Evolutionary conservation across 2,329 filamentous ascomycete genomes (phyloP).

Genomic region (Cercospora berteroae): DNA sequence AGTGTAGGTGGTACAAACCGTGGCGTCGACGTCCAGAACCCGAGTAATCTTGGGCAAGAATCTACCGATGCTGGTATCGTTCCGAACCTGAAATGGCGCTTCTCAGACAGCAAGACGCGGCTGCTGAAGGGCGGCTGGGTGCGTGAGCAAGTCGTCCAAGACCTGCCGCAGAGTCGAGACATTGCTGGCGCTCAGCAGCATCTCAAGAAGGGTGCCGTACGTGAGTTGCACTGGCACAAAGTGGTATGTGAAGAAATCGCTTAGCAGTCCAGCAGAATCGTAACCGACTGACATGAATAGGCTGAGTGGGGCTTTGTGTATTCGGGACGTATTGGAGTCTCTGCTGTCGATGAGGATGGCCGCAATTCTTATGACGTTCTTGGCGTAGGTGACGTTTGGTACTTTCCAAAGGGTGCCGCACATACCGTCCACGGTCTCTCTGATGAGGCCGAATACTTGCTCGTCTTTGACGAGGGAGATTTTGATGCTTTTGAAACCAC

Average conservation of each 20-base stretch:
- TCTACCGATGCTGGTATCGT: background rate
- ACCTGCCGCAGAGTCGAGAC: constrained; percentile 63
- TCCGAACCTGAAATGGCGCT: background rate
- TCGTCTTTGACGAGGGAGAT: constrained; percentile 42
- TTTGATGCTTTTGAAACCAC: constrained; percentile 62
- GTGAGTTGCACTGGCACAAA: constrained; percentile 64
- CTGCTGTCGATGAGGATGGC: constrained; percentile 54
- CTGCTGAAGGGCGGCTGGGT: background rate
- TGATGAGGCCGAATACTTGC: constrained; percentile 65
- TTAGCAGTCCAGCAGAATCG: background rate
- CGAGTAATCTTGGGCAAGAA: background rate
- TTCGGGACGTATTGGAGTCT: constrained; percentile 54
- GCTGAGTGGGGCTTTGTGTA: constrained; percentile 54
- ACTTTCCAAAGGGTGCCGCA: constrained; percentile 39
- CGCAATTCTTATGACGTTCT: constrained; percentile 51
- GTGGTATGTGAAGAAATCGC: constrained; percentile 36
- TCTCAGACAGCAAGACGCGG: background rate
- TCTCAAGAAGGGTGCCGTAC: constrained; percentile 62
- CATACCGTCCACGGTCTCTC: constrained; percentile 64
- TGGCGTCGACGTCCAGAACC: background rate
- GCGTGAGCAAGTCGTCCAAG: constrained; percentile 31
- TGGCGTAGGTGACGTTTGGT: constrained; percentile 36
- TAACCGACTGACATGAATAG: background rate
- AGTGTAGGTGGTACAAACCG: background rate
- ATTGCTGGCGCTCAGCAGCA: constrained; percentile 69